phyloP scores from a whole-genome alignment of 2,329 filamentous ascomycete species.

The Pyricularia grisea region DNA sequence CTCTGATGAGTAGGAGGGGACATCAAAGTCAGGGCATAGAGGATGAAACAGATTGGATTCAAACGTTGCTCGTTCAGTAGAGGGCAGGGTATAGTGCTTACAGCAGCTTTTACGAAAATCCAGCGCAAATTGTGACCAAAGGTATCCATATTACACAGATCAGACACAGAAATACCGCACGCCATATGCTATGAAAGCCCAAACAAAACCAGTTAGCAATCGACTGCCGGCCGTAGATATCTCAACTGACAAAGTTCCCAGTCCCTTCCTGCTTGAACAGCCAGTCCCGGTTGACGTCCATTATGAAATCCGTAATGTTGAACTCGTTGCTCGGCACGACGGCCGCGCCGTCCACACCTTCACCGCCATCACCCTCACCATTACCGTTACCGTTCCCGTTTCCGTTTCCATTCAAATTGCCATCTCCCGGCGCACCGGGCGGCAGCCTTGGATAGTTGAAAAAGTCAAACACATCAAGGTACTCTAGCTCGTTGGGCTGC shows the following conservation, averaged over 20 bases:
- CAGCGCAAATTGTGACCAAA: not conserved
- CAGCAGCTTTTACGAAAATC: not conserved
- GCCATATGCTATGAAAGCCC: not conserved
- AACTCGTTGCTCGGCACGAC: slow-evolving; percentile 45
- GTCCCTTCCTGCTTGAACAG: slow-evolving; percentile 47
- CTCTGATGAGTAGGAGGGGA: no score
- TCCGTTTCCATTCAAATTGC: not conserved
- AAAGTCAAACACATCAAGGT: slow-evolving; percentile 87
- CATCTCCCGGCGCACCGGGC: slow-evolving; percentile 24
- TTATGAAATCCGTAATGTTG: slow-evolving; percentile 71
- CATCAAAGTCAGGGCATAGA: no score
- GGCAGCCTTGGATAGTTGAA: slow-evolving; percentile 80
- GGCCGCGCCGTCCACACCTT: slow-evolving; percentile 7
- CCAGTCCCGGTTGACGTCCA: slow-evolving; percentile 67
- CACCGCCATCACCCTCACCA: slow-evolving; percentile 23
- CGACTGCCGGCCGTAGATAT: no score
- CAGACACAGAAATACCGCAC: not conserved
- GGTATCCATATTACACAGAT: not conserved
- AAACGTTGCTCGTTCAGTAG: no score
- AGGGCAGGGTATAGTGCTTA: no score
- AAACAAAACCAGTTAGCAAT: not conserved
- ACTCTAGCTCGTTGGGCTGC: slow-evolving; percentile 76
- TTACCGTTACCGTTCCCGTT: not conserved
- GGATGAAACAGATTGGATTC: no score
- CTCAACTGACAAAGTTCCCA: slow-evolving; percentile 13